These are phyloP conservation scores for Penstemon barbatus DNA, from an alignment of 257 asterid species.

Conservation along the genomic window DNA sequence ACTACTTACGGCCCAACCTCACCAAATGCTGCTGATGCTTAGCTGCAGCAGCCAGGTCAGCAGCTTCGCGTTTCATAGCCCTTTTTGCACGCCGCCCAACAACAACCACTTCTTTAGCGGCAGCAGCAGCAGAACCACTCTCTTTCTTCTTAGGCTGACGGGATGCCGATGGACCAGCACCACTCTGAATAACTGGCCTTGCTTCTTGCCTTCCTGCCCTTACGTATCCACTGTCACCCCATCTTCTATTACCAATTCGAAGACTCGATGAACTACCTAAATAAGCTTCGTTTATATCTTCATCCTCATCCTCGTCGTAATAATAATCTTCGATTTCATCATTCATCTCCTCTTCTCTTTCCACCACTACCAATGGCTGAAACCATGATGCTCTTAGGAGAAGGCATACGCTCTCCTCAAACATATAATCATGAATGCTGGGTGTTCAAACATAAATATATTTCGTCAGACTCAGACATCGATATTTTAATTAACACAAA, in stretches of 20 bases:
- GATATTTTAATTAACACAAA: neutral
- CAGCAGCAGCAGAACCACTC: conserved; percentile 23
- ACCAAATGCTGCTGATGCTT: conserved; percentile 70
- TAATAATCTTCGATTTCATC: conserved; percentile 54
- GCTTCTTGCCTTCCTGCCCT: conserved; percentile 87
- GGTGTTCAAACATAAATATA: conserved; percentile 4
- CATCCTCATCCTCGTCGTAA: conserved; percentile 55
- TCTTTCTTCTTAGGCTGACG: conserved; percentile 63
- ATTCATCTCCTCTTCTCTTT: conserved; percentile 43
- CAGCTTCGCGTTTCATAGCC: conserved; percentile 83
- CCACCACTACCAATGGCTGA: conserved; percentile 64
- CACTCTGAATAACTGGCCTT: conserved; percentile 46
- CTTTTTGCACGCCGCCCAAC: conserved; percentile 89
- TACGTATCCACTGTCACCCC: conserved; percentile 88
- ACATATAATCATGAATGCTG: conserved; percentile 84
- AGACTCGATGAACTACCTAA: conserved; percentile 49
- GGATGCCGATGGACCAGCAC: conserved; percentile 59
- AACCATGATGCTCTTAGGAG: conserved; percentile 94
- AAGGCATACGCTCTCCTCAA: conserved; percentile 93
- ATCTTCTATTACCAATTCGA: conserved; percentile 72
- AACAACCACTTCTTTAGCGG: conserved; percentile 39
- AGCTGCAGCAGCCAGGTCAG: conserved; percentile 77
- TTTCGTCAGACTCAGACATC: conserved; percentile 18
- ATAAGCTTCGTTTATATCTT: conserved; percentile 54
- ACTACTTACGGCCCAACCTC: conserved; percentile 56